phyloP scores from a whole-genome alignment of 805 yeast genomes.

The Hanseniaspora occidentalis region DNA sequence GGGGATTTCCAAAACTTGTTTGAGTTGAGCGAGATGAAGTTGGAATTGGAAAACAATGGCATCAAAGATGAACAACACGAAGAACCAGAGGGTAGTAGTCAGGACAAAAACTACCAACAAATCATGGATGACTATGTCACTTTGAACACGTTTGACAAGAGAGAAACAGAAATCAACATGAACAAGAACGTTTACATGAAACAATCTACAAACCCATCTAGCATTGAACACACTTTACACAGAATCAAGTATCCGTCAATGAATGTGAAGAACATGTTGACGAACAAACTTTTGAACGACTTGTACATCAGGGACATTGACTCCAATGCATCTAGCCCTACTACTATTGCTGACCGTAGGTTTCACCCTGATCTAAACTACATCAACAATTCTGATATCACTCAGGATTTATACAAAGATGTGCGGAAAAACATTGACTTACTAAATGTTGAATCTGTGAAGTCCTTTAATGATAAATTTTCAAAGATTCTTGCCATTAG shows the following conservation, averaged over 20 bases:
- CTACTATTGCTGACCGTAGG: too few relatives aligned
- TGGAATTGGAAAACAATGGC: background rate
- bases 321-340: too few relatives aligned
- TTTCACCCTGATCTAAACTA: too few relatives aligned
- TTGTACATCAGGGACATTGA: background rate
- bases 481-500: too few relatives aligned
- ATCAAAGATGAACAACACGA: background rate
- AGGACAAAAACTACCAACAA: background rate
- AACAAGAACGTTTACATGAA: background rate
- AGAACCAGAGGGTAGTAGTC: too few relatives aligned
- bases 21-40: constrained; percentile 19
- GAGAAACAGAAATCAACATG: too few relatives aligned
- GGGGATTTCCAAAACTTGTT: constrained; percentile 35
- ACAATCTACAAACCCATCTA: background rate
- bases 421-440: too few relatives aligned
- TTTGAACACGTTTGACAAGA: background rate
- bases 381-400: too few relatives aligned
- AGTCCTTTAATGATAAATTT: too few relatives aligned
- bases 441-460: too few relatives aligned
- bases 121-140: background rate
- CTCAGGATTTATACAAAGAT: too few relatives aligned
- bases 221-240: background rate
- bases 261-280: background rate
- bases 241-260: constrained; percentile 1
- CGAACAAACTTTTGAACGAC: background rate